phyloP scores from a whole-genome alignment of 2,329 filamentous ascomycete species.

The Stagonosporopsis chrysanthemi region DNA sequence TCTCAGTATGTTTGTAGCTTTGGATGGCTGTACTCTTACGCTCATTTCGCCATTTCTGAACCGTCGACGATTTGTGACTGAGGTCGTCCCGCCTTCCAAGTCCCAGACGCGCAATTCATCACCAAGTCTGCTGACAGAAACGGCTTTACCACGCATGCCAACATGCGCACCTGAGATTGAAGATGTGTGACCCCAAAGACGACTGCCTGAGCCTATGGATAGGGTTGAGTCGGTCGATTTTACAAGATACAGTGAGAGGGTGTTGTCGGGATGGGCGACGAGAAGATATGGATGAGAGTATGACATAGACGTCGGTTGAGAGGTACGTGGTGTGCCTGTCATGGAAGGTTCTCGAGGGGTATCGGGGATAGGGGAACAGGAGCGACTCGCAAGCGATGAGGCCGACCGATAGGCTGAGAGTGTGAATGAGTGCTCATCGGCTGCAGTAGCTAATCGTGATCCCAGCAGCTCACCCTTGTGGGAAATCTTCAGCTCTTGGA shows the following conservation, averaged over 20 bases:
- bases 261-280: slow-evolving; percentile 85
- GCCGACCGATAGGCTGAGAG: slow-evolving; percentile 40
- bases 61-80: slow-evolving; percentile 52
- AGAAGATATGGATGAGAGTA: slow-evolving; percentile 83
- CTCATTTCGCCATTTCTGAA: slow-evolving; percentile 58
- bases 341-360: too few species aligned
- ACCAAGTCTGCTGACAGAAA: slow-evolving; percentile 84
- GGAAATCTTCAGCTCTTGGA: slow-evolving; percentile 85
- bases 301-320: slow-evolving; percentile 59
- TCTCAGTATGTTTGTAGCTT: slow-evolving; percentile 21
- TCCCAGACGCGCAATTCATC: slow-evolving; percentile 81
- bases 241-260: slow-evolving; percentile 81
- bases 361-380: slow-evolving; percentile 38
- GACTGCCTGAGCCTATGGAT: slow-evolving; percentile 73
- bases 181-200: slow-evolving; percentile 91
- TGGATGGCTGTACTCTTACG: slow-evolving; percentile 60
- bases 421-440: slow-evolving; percentile 56
- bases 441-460: slow-evolving; percentile 60
- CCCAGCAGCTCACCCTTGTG: slow-evolving; percentile 56
- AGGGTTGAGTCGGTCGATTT: slow-evolving; percentile 72
- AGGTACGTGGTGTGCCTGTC: slow-evolving; percentile 24
- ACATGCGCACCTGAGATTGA: slow-evolving; percentile 87
- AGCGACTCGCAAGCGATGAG: slow-evolving; percentile 36
- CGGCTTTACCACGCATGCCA: slow-evolving; percentile 82
- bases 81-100: slow-evolving; percentile 73